Percentiles rank a stretch among this genome's conserved stretches.
These are phyloP conservation scores for Colletotrichum nymphaeae DNA, from an alignment of 2,329 filamentous ascomycete species.

Conservation along the genomic window DNA sequence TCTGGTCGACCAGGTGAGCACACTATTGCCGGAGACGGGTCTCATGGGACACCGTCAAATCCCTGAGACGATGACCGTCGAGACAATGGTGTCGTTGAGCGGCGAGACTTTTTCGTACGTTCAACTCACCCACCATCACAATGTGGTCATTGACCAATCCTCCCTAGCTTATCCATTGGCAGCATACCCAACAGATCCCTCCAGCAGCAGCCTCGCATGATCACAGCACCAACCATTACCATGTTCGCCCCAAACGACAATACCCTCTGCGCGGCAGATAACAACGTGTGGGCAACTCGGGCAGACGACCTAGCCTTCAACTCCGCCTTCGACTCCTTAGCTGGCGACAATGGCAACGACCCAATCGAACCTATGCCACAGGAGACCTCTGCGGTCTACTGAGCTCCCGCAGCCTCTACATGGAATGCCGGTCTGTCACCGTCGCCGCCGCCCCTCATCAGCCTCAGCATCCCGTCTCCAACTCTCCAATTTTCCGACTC, in stretches of 20 bases:
- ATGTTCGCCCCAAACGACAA: neutral
- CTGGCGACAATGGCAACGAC: neutral
- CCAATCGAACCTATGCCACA: neutral
- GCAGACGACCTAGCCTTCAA: neutral
- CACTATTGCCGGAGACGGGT: neutral
- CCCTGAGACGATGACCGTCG: neutral
- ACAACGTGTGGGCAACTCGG: neutral
- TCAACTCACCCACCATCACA: neutral
- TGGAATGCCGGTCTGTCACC: neutral
- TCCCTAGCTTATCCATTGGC: neutral
- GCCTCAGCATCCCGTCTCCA: too few relatives aligned
- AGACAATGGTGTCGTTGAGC: too few relatives aligned
- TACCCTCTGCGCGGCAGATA: neutral
- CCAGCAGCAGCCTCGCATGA: too few relatives aligned
- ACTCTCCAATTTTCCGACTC: neutral
- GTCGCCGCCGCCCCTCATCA: neutral
- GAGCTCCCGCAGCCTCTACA: neutral
- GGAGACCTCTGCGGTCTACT: neutral
- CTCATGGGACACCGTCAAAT: neutral
- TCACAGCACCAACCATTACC: too few relatives aligned
- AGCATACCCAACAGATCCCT: neutral
- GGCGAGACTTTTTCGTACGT: neutral
- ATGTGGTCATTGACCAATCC: neutral
- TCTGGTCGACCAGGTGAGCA: neutral
- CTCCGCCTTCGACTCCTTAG: neutral